Conservation (phyloP, 441 rosid species). For the Gossypium aridum region DNA sequence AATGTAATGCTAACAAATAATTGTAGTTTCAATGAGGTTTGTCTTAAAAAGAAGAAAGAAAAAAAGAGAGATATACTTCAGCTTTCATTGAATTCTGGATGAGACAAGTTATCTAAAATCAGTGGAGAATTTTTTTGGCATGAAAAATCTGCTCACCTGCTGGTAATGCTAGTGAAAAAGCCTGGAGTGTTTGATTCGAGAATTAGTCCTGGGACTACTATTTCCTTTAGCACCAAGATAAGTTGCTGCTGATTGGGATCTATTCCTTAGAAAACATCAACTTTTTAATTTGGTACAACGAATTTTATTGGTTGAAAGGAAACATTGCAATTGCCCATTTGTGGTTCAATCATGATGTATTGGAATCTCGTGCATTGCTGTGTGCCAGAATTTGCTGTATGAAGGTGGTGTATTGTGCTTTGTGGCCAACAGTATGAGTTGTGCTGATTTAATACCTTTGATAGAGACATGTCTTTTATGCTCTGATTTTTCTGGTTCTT, state of each 20-base stretch:
- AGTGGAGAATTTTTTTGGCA: constrained; percentile 25
- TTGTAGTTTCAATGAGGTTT: constrained; percentile 11
- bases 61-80: neutral
- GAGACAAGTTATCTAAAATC: constrained; percentile 19
- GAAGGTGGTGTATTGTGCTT: constrained; percentile 42
- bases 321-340: constrained; percentile 8
- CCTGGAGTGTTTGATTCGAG: constrained; percentile 16
- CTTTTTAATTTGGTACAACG: neutral
- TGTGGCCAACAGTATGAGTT: constrained; percentile 42
- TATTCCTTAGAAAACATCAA: constrained; percentile 26
- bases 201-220: constrained; percentile 16
- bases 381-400: constrained; percentile 32
- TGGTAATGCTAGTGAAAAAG: constrained; percentile 20
- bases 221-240: constrained; percentile 24
- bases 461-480: constrained; percentile 36
- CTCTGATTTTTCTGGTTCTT: constrained; percentile 20
- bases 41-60: neutral
- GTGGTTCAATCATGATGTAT: constrained; percentile 19
- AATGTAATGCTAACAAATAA: neutral
- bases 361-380: constrained; percentile 39
- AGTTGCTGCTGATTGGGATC: constrained; percentile 35
- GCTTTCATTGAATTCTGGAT: constrained; percentile 17
- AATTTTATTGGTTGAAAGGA: constrained; percentile 7
- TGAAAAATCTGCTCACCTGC: constrained; percentile 17
- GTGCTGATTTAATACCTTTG: constrained; percentile 46